Conservation (phyloP, 2,329 filamentous ascomycete genomes). For the Verruconis gallopava region DNA sequence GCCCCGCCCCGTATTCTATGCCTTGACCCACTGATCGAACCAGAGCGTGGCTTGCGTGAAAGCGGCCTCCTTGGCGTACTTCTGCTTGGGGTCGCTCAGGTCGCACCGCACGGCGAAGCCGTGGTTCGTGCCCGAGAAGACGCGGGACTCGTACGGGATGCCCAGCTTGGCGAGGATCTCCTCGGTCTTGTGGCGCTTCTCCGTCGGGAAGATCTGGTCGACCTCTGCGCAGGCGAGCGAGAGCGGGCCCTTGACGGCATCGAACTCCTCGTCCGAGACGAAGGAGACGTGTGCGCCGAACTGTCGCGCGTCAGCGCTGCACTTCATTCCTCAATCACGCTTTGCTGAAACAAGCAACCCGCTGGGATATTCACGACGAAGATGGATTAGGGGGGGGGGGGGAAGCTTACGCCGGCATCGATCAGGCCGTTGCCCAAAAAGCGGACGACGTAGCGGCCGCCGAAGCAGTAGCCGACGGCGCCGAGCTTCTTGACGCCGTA, state of each 20-base stretch:
- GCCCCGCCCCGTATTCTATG: background rate
- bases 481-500: constrained; percentile 46
- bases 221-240: constrained; percentile 47
- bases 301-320: too few relatives aligned
- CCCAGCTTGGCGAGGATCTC: constrained; percentile 17
- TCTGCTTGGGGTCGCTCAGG: constrained; percentile 18
- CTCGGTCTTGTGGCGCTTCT: constrained; percentile 16
- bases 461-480: constrained; percentile 62
- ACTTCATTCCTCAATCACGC: too few relatives aligned
- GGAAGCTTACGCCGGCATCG: constrained; percentile 39
- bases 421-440: constrained; percentile 43
- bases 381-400: too few relatives aligned
- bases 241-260: constrained; percentile 51
- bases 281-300: constrained; percentile 61
- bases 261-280: constrained; percentile 51
- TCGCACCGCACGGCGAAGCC: constrained; percentile 22
- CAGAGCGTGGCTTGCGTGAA: constrained; percentile 22
- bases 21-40: constrained; percentile 21
- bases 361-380: too few relatives aligned
- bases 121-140: constrained; percentile 22
- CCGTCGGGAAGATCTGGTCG: constrained; percentile 13
- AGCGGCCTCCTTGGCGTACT: constrained; percentile 22
- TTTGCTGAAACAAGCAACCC: too few relatives aligned
- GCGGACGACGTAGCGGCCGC: constrained; percentile 59
- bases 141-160: constrained; percentile 20